phyloP scores from a whole-genome alignment of 176 grass and related monocot species.

The Avena eriantha region DNA sequence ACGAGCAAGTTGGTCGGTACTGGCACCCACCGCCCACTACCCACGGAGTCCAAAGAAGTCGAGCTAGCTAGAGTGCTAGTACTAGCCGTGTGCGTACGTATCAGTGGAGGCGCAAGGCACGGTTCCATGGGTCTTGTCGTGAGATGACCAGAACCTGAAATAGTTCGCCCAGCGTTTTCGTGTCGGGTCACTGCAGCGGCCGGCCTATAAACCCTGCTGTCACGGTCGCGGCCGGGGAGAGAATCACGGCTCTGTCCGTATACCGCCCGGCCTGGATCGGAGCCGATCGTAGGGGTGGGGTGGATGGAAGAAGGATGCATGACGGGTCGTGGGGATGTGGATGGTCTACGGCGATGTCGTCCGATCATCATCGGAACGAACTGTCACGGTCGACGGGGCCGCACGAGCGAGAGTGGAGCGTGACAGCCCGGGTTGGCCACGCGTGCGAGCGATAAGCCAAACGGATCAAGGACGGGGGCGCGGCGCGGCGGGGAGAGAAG shows the following conservation, averaged over 20 bases:
- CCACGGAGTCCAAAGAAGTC: background rate
- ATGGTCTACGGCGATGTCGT: conserved; percentile 51
- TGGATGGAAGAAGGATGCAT: conserved; percentile 22
- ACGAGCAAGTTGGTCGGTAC: conserved; percentile 29
- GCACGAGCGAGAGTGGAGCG: conserved; percentile 37
- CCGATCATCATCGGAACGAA: conserved; percentile 38
- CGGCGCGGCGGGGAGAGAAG: background rate
- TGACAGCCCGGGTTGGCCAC: conserved; percentile 42
- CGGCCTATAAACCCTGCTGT: background rate
- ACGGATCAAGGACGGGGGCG: conserved; percentile 11
- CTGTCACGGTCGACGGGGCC: conserved; percentile 40
- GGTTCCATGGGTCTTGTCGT: conserved; percentile 1
- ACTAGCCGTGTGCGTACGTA: background rate
- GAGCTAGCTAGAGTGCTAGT: background rate
- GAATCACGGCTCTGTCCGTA: background rate
- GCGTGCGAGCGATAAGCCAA: conserved; percentile 56
- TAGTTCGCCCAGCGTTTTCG: conserved; percentile 36
- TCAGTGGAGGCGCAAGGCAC: background rate
- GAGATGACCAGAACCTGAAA: conserved; percentile 50
- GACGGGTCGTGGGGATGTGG: conserved; percentile 40
- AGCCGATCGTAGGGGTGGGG: background rate
- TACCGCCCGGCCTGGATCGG: background rate
- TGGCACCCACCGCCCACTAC: background rate
- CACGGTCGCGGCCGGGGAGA: background rate
- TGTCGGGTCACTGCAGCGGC: conserved; percentile 34